Evolutionary conservation across 169 alveolate species (phyloP).

Genomic region (Perkinsus marinus): DNA sequence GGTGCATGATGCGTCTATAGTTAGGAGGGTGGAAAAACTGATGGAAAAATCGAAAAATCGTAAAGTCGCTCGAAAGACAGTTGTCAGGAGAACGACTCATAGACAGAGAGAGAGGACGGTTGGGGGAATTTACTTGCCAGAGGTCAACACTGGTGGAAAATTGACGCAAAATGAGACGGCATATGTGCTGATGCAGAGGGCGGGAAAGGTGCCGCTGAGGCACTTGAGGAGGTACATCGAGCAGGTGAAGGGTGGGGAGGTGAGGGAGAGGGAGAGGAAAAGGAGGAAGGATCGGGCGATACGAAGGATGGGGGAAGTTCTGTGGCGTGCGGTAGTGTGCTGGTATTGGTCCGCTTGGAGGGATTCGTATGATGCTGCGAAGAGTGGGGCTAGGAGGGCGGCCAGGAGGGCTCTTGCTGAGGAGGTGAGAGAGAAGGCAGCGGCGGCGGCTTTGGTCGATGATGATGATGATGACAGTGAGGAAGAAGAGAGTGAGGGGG

Average conservation of each 20-base stretch:
- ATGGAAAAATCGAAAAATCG: not conserved
- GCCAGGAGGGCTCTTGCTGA: not conserved
- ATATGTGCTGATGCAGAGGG: not conserved
- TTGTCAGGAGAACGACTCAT: not conserved
- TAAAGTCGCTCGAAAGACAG: not conserved
- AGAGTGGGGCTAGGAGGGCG: not conserved
- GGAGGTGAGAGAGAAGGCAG: not conserved
- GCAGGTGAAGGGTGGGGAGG: not conserved
- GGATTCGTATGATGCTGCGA: not conserved
- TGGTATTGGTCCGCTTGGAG: not conserved
- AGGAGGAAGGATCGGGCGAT: not conserved
- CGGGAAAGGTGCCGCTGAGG: not conserved
- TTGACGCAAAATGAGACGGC: not conserved
- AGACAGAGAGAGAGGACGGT: not conserved
- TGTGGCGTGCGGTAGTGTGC: not conserved
- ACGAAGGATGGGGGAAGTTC: not conserved
- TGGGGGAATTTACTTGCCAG: not conserved
- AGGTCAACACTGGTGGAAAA: not conserved
- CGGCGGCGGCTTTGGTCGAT: not conserved
- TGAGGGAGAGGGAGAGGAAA: not conserved
- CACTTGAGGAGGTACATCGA: not conserved
- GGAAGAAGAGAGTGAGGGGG: not conserved
- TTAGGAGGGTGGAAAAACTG: not conserved
- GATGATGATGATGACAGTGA: not conserved
- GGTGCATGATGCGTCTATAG: not conserved